Base-by-base conservation (phyloP, 495 filamentous ascomycete species). In the Hyaloscypha variabilis region DNA sequence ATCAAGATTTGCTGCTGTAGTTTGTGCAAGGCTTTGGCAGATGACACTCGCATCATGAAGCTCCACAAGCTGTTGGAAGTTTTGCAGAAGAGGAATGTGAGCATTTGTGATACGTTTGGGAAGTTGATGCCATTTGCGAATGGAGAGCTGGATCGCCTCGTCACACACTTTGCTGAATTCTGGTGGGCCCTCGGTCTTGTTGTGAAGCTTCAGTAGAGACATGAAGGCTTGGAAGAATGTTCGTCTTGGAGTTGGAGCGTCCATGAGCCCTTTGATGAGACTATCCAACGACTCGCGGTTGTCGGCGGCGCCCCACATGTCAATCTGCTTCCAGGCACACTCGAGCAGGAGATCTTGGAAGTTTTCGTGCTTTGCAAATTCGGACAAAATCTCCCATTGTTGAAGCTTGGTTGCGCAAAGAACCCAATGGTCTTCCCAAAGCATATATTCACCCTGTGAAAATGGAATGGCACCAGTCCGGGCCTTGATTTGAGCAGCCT, bases 351-450 rank as follows among this genome's bases (percentile, higher is more conserved):
- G 86, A 71, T 99, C 96, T 73, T 97, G 97, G 76, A 96, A 89
- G 70, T 98, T 99, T 71, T 99, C 96, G 65, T 98, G 94, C 76
- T 98, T 98, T n/a, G 96, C 94, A 67, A 97, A 98, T 67, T 99
- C 96, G 60, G 89, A 90, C 29, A 99, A 77, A 62, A 99, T 91
- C 61, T 99, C 96, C 96, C 96, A 99, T 68, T 98, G 96, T 73
- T 99, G 96, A 42, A 99, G 84, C 79, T 98, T 99, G 77, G 98
- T 92, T 2, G 94, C 95, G 73, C 96, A 98, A 49, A 96, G 83
- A 36, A 98, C 85, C 96, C 96, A 99, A 69, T 99, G 96, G 75
- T 99, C 96, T 77, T 99, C 96, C 96, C 96, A 99, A 1, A 99
- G 83, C 86, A 95, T 96, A 73, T 99, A 99, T 78, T 99, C 96